These are phyloP conservation scores for Immersiella caudata DNA, from an alignment of 495 filamentous ascomycete species.

Conservation along the genomic window DNA sequence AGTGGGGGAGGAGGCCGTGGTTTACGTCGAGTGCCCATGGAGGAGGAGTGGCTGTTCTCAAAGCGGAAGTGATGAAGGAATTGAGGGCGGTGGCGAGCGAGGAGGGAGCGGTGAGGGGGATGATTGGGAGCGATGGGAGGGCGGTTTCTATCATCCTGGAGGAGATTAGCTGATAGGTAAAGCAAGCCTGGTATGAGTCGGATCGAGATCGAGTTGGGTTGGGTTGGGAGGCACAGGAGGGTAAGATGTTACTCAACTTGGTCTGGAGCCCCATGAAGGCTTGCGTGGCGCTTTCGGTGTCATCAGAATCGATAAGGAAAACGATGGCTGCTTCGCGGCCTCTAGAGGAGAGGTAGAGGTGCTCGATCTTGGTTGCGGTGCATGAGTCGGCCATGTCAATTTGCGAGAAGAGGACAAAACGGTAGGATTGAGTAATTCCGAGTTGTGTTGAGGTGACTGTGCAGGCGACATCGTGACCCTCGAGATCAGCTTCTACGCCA, in stretches of 20 bases:
- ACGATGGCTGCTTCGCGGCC: slow-evolving; percentile 51
- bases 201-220: neutral
- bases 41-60: slow-evolving; percentile 6
- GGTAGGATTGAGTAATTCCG: slow-evolving; percentile 35
- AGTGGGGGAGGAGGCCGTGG: slow-evolving; percentile 50
- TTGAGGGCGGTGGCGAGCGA: slow-evolving; percentile 34
- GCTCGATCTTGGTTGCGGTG: slow-evolving; percentile 47
- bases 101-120: slow-evolving; percentile 37
- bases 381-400: slow-evolving; percentile 41
- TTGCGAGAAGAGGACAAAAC: slow-evolving; percentile 58
- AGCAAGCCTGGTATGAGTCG: neutral
- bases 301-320: slow-evolving; percentile 53
- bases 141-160: neutral
- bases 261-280: slow-evolving; percentile 49
- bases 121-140: slow-evolving; percentile 36
- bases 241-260: slow-evolving; percentile 29
- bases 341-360: slow-evolving; percentile 49
- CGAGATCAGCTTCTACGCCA: slow-evolving; percentile 50
- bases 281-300: slow-evolving; percentile 28
- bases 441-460: slow-evolving; percentile 31
- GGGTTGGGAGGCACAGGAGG: too few relatives aligned
- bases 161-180: neutral
- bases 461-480: slow-evolving; percentile 59
- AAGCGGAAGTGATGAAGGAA: slow-evolving; percentile 33
- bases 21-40: slow-evolving; percentile 23